A percentile compares a stretch with the other conserved stretches of the same genome.
Conservation (phyloP, 371 early-diverging fungal species). For the Lichtheimia hyalospora region DNA sequence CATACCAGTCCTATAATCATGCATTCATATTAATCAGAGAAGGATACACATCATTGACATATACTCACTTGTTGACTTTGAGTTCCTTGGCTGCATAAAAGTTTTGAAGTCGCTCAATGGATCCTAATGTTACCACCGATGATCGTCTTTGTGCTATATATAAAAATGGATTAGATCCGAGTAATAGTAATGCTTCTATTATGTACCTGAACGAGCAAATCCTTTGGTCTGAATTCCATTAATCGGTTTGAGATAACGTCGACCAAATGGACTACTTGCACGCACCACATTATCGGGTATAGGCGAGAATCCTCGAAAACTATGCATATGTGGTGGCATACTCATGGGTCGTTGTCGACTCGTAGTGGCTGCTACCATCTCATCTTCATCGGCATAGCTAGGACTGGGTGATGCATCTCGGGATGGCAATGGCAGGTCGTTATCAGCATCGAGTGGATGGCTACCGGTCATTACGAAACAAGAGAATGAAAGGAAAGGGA, state of each 20-base stretch:
- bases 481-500: too few species aligned
- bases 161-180: not conserved
- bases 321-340: too few species aligned
- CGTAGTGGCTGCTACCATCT: too few species aligned
- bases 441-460: too few species aligned
- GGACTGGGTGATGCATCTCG: too few species aligned
- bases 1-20: slow-evolving; percentile 29
- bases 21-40: not conserved
- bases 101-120: slow-evolving; percentile 48
- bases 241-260: slow-evolving; percentile 42
- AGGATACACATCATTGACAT: not conserved
- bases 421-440: too few species aligned
- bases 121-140: slow-evolving; percentile 45
- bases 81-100: slow-evolving; percentile 49
- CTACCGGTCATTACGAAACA: too few species aligned
- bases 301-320: not conserved
- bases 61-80: slow-evolving; percentile 47
- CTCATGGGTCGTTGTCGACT: not conserved
- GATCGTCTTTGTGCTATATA: slow-evolving; percentile 44
- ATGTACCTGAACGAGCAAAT: slow-evolving; percentile 48
- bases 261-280: slow-evolving; percentile 39
- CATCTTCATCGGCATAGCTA: too few species aligned
- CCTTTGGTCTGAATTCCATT: slow-evolving; percentile 51
- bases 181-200: too few species aligned
- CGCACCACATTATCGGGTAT: slow-evolving; percentile 20